Conservation (phyloP, 23 red algal species). For the Gracilaria gracilis region DNA sequence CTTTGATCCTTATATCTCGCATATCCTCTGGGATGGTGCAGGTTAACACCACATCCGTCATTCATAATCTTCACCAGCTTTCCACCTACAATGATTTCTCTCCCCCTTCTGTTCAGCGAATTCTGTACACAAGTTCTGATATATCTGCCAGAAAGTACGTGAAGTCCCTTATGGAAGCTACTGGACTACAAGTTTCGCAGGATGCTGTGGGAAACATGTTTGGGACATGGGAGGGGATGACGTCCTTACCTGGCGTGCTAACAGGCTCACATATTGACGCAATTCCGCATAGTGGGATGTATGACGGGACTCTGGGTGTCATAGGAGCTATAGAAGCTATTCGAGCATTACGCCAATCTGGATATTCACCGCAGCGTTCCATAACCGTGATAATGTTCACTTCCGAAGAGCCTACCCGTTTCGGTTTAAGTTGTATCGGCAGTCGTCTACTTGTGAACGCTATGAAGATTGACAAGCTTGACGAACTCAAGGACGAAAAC, state of each 20-base stretch:
- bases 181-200: conserved; percentile 46
- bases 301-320: conserved; percentile 82
- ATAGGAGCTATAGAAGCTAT: conserved; percentile 78
- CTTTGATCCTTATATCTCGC: not conserved
- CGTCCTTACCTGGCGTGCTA: conserved; percentile 35
- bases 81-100: conserved; percentile 59
- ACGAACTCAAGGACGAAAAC: conserved; percentile 46
- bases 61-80: conserved; percentile 39
- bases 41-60: not conserved
- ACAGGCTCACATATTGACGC: conserved; percentile 86
- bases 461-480: conserved; percentile 3
- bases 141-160: conserved; percentile 70
- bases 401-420: conserved; percentile 85
- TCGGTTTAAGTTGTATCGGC: conserved; percentile 83
- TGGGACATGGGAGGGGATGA: conserved; percentile 46
- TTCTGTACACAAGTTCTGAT: conserved; percentile 74
- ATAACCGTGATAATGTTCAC: conserved; percentile 81
- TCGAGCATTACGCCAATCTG: conserved; percentile 48
- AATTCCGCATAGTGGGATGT: conserved; percentile 71
- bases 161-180: conserved; percentile 23
- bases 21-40: not conserved
- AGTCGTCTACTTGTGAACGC: conserved; percentile 48
- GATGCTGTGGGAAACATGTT: conserved; percentile 85
- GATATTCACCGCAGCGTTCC: conserved; percentile 53
- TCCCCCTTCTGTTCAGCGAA: conserved; percentile 64